Percentiles rank a stretch among this genome's conserved stretches.
Evolutionary conservation across 2,329 filamentous ascomycete genomes (phyloP).

Genomic region (Uncinocarpus reesii): DNA sequence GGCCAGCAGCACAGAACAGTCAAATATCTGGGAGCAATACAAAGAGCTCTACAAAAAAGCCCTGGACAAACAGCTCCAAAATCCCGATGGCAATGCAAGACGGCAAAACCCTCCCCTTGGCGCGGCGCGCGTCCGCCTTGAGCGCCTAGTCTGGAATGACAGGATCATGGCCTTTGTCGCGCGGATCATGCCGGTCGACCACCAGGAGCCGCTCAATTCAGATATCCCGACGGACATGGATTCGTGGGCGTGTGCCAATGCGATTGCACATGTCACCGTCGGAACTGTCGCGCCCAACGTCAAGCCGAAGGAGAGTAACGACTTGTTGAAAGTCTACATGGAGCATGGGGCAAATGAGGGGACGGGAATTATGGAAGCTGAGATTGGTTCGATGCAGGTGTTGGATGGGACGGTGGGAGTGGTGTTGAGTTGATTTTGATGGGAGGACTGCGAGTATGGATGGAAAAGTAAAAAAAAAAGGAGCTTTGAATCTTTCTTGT

Average conservation of each 20-base stretch:
- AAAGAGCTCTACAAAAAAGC: slow-evolving; percentile 44
- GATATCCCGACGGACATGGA: slow-evolving; percentile 16
- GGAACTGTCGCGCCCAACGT: slow-evolving; percentile 64
- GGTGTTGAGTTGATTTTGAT: slow-evolving; percentile 32
- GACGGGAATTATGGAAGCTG: slow-evolving; percentile 47
- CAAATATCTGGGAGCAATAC: slow-evolving; percentile 68
- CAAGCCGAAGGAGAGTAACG: slow-evolving; percentile 93
- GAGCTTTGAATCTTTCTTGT: neutral
- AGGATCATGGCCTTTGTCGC: slow-evolving; percentile 87
- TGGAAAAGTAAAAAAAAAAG: slow-evolving; percentile 12
- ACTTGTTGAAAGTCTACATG: slow-evolving; percentile 66
- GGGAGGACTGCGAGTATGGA: no score
- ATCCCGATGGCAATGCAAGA: slow-evolving; percentile 20
- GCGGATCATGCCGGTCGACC: slow-evolving; percentile 48
- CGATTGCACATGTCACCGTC: slow-evolving; percentile 76
- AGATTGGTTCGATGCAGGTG: slow-evolving; percentile 46
- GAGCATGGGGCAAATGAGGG: slow-evolving; percentile 43
- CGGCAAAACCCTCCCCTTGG: slow-evolving; percentile 28
- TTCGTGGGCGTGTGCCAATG: slow-evolving; percentile 62
- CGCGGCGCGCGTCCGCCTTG: slow-evolving; percentile 43
- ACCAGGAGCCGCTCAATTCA: slow-evolving; percentile 16
- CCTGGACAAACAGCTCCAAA: slow-evolving; percentile 23
- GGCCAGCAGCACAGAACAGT: slow-evolving; percentile 48
- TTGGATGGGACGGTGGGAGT: slow-evolving; percentile 47
- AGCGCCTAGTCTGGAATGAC: slow-evolving; percentile 68